phyloP scores from a whole-genome alignment of 805 yeast species.

The Spathaspora arborariae region DNA sequence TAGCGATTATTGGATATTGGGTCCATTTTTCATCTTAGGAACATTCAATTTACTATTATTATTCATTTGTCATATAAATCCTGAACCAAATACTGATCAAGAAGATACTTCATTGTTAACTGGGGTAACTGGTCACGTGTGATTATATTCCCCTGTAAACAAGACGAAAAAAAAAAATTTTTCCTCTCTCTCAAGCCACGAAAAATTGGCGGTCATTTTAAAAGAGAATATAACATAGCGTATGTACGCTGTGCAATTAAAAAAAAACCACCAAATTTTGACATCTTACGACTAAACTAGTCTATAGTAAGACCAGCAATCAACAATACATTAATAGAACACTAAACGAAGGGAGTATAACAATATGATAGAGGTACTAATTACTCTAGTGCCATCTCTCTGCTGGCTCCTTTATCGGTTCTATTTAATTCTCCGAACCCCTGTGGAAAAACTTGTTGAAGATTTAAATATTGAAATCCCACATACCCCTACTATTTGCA shows the following conservation, averaged over 20 bases:
- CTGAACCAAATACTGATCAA: background rate
- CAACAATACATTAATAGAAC: background rate
- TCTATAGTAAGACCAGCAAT: no score
- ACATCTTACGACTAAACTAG: background rate
- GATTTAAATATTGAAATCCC: slow-evolving; percentile 53
- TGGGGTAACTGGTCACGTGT: background rate
- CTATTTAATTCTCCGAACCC: slow-evolving; percentile 34
- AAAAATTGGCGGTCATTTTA: background rate
- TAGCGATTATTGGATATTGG: slow-evolving; percentile 54
- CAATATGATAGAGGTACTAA: slow-evolving; percentile 29
- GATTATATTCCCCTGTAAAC: background rate
- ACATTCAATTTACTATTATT: slow-evolving; percentile 29
- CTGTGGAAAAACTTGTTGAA: slow-evolving; percentile 44
- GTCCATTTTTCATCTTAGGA: slow-evolving; percentile 56
- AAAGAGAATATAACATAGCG: background rate
- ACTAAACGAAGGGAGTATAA: background rate
- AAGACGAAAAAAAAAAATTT: background rate
- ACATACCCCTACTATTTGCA: slow-evolving; percentile 49
- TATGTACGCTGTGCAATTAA: background rate
- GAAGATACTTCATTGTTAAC: background rate
- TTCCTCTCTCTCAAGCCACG: background rate
- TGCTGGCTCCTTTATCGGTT: slow-evolving; percentile 40
- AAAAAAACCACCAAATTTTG: no score
- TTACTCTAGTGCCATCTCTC: slow-evolving; percentile 32
- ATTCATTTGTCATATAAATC: slow-evolving; percentile 7